phyloP scores from a whole-genome alignment of 768 basidiomycete species.

The Mycena rosella region DNA sequence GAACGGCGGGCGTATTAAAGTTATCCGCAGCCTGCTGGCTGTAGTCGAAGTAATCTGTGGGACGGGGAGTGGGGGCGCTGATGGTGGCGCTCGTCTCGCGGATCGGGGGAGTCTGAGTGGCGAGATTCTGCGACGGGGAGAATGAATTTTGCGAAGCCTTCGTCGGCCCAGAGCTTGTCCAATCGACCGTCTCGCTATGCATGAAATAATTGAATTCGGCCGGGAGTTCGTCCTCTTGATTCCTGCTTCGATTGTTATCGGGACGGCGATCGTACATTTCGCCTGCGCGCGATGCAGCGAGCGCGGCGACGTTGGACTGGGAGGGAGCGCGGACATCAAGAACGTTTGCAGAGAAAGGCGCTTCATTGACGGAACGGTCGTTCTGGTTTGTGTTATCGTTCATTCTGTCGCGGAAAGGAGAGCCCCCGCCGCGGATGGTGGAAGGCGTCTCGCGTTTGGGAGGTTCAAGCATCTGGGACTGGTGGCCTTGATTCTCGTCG shows the following conservation, averaged over 20 bases:
- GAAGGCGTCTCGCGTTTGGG: conserved; percentile 24
- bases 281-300: conserved; percentile 31
- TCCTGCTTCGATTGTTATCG: background rate
- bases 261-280: conserved; percentile 17
- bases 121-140: conserved; percentile 32
- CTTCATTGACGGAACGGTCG: conserved; percentile 27
- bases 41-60: conserved; percentile 26
- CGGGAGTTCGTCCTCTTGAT: conserved; percentile 12
- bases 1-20: too few species aligned
- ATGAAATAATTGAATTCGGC: conserved; percentile 36
- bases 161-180: conserved; percentile 24
- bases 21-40: conserved; percentile 15
- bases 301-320: conserved; percentile 31
- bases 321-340: conserved; percentile 31
- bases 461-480: conserved; percentile 26
- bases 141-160: conserved; percentile 30
- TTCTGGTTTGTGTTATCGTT: conserved; percentile 19
- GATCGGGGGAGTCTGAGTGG: conserved; percentile 1
- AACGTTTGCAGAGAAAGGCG: conserved; percentile 25
- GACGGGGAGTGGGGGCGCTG: conserved; percentile 25
- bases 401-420: conserved; percentile 34
- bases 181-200: conserved; percentile 29
- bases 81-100: conserved; percentile 2
- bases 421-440: conserved; percentile 12
- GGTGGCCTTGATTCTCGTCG: conserved; percentile 12